Conservation (phyloP, 148 eudicot genomes). For the Linanthus parryae region DNA sequence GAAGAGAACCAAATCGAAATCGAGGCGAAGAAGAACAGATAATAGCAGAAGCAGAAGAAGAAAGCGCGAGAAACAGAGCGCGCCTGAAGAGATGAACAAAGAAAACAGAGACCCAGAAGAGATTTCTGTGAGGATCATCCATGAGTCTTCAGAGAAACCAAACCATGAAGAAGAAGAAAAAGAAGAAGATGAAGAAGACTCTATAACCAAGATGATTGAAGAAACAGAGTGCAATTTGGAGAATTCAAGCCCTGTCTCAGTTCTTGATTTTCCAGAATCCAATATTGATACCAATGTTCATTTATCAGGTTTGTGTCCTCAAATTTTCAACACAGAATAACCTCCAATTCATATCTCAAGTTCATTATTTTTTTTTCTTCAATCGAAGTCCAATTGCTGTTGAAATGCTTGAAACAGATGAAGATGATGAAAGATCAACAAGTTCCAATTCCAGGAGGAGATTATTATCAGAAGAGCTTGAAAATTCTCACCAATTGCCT, state of each 20-base stretch:
- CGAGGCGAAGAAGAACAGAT: slow-evolving; percentile 12
- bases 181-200: not conserved
- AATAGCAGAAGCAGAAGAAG: slow-evolving; percentile 16
- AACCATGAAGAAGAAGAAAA: not conserved
- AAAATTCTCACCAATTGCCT: too few relatives aligned
- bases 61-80: too few relatives aligned
- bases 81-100: slow-evolving; percentile 14
- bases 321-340: too few relatives aligned
- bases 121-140: not conserved
- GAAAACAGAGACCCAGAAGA: slow-evolving; percentile 24
- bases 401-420: too few relatives aligned
- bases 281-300: not conserved
- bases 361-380: too few relatives aligned
- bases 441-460: too few relatives aligned
- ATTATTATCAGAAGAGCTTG: too few relatives aligned
- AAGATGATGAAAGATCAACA: too few relatives aligned
- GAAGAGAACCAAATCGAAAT: slow-evolving; percentile 14
- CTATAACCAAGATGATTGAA: not conserved
- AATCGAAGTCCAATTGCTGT: too few relatives aligned
- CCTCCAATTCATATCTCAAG: too few relatives aligned
- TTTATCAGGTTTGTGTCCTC: not conserved
- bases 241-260: slow-evolving; percentile 1
- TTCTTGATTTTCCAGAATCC: not conserved
- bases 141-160: too few relatives aligned
- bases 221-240: not conserved